Conservation (phyloP, 2,329 filamentous ascomycete species). For the Alternaria triticina region DNA sequence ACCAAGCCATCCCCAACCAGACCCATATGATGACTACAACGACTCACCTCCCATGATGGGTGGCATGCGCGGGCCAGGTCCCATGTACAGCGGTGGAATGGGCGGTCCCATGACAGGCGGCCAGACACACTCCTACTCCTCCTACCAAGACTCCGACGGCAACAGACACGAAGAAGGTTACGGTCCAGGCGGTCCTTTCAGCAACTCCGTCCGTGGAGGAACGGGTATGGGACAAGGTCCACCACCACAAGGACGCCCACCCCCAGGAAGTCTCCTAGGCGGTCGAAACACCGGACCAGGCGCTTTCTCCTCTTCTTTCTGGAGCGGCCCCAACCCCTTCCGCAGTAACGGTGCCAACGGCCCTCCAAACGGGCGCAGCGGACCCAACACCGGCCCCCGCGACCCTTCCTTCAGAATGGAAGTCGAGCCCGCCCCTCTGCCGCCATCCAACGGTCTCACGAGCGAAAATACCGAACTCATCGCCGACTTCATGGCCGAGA, state of each 20-base stretch:
- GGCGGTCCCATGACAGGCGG: not conserved
- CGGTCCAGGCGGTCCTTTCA: not conserved
- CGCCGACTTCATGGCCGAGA: conserved; percentile 1
- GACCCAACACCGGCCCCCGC: not conserved
- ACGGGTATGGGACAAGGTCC: not conserved
- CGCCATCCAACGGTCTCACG: not conserved
- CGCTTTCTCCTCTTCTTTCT: not conserved
- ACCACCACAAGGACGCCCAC: not conserved
- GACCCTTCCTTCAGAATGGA: not conserved
- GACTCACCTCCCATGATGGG: not conserved
- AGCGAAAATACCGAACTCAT: not conserved
- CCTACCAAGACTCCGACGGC: not conserved
- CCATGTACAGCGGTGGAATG: not conserved
- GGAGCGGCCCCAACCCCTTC: not conserved
- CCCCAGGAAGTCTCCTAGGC: not conserved
- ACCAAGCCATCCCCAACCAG: not conserved
- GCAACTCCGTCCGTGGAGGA: not conserved
- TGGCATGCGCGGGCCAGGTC: not conserved
- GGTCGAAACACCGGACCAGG: not conserved
- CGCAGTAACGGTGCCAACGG: not conserved
- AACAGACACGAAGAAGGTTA: not conserved
- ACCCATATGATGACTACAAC: not conserved
- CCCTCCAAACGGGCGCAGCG: not conserved
- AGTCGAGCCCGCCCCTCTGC: not conserved
- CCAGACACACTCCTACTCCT: not conserved